Base-by-base conservation (phyloP, 345 rosid species). In the Camelina neglecta region DNA sequence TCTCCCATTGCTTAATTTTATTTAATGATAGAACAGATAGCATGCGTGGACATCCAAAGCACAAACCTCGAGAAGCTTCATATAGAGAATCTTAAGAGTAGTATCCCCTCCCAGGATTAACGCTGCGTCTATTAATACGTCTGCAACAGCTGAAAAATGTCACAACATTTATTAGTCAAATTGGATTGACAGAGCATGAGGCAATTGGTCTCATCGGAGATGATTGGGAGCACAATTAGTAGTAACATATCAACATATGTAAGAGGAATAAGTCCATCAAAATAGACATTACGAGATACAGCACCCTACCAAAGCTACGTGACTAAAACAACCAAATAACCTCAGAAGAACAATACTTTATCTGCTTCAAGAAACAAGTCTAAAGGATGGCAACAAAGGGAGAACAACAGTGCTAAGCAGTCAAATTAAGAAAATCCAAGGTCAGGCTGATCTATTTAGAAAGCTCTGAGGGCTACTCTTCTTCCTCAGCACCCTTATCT, bases 41-140 rank as follows among this genome's bases (percentile, higher is more conserved):
- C 64, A 53, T 1, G 11, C 36, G 11, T 56, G 60, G 42, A 45
- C 21, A 47, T 70, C 13, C 67, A 70, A 5, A 58, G 51, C 26
- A 84, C 85, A 57, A 66, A 88, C 98, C 98, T 95, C 98, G 53
- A 81, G 84, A 81, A 95, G 97, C 84, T 91, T 93, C 86, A 85
- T 63, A 45, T 86, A 89, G 44, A 95, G 93, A 85, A 95, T 92
- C 84, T 82, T 89, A 72, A 95, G 84, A 8, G 89, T 90, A 18
- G 88, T 82, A 72, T 90, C 99, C 81, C 99, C 98, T 62, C 96
- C 93, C 79, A 95, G 82, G 79, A 93, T 93, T 74, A 87, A 85
- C 10, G 99, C 99, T 44, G 96, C 97, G 75, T 95, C 98, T 24
- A 77, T 86, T 83, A 95, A 81, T 66, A 91, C 97, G 77, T 95